phyloP scores from a whole-genome alignment of 257 asterid genomes.

The Echites panduratus region DNA sequence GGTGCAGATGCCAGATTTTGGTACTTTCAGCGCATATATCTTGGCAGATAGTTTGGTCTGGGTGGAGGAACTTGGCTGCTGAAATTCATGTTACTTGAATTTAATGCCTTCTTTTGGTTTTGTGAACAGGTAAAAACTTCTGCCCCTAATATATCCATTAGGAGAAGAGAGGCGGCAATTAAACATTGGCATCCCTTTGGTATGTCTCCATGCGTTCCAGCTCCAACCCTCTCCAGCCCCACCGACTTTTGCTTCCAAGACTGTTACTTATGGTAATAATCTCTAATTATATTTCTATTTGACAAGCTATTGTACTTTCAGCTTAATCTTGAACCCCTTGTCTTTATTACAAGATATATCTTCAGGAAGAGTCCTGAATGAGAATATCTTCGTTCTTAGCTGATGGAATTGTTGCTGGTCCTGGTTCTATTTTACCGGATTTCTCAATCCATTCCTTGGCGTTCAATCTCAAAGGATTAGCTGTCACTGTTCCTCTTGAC shows the following conservation, averaged over 20 bases:
- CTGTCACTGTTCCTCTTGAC: slow-evolving; percentile 66
- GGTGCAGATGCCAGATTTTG: slow-evolving; percentile 65
- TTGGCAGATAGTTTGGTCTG: slow-evolving; percentile 19
- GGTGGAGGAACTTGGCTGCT: slow-evolving; percentile 15
- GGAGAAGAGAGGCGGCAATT: slow-evolving; percentile 68
- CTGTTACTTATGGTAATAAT: slow-evolving; percentile 68
- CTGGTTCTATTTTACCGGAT: slow-evolving; percentile 65
- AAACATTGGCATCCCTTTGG: slow-evolving; percentile 54
- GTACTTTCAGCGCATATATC: slow-evolving; percentile 33
- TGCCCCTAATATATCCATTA: slow-evolving; percentile 92
- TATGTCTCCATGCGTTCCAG: slow-evolving; percentile 74
- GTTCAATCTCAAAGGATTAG: slow-evolving; percentile 66
- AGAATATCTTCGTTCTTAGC: slow-evolving; percentile 95
- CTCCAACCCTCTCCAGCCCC: too few relatives aligned
- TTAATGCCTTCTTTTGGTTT: slow-evolving; percentile 22
- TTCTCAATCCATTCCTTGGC: slow-evolving; percentile 55
- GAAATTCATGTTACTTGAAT: slow-evolving; percentile 11
- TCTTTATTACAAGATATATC: slow-evolving; percentile 63
- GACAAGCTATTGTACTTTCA: slow-evolving; percentile 9
- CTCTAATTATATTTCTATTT: background rate
- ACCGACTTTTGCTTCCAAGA: slow-evolving; percentile 76
- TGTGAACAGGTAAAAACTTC: slow-evolving; percentile 59
- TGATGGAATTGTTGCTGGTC: slow-evolving; percentile 75
- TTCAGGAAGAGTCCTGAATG: slow-evolving; percentile 95
- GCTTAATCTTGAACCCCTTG: slow-evolving; percentile 13